Conservation (phyloP, 495 filamentous ascomycete species). For the Annulohypoxylon moriforme region DNA sequence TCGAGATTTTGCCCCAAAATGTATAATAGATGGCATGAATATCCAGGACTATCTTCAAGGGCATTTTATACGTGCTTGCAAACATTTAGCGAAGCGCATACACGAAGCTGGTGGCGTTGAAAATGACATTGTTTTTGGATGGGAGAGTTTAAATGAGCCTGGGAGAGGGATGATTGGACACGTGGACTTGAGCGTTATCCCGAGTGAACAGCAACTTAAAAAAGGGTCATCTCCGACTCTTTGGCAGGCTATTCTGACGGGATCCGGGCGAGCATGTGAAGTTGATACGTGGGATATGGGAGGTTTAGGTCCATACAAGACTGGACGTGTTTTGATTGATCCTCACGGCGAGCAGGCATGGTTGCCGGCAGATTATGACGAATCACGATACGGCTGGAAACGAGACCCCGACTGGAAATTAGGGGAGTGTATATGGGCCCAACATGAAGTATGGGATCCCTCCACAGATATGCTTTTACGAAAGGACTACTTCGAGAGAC, state of each 20-base stretch:
- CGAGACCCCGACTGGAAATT: conserved; percentile 89
- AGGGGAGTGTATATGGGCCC: conserved; percentile 95
- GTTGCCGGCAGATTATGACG: conserved; percentile 83
- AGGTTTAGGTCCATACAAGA: conserved; percentile 88
- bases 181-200: conserved; percentile 83
- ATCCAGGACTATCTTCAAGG: conserved; percentile 96
- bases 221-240: conserved; percentile 94
- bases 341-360: conserved; percentile 87
- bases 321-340: conserved; percentile 83
- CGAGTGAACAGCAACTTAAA: conserved; percentile 88
- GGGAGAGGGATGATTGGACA: conserved; percentile 90
- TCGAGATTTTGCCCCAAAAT: conserved; percentile 93
- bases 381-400: conserved; percentile 88
- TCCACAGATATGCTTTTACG: conserved; percentile 77
- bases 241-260: conserved; percentile 92
- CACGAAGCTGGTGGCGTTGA: conserved; percentile 92
- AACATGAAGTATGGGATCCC: conserved; percentile 96
- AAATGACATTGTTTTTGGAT: conserved; percentile 88
- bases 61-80: conserved; percentile 83
- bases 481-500: conserved; percentile 89
- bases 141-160: conserved; percentile 96
- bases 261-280: conserved; percentile 89
- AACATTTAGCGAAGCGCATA: conserved; percentile 83
- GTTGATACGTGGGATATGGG: conserved; percentile 94
- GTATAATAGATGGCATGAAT: conserved; percentile 92